Base-by-base conservation (phyloP, 2,329 filamentous ascomycete genomes). In the Arthrinium phaeospermum region DNA sequence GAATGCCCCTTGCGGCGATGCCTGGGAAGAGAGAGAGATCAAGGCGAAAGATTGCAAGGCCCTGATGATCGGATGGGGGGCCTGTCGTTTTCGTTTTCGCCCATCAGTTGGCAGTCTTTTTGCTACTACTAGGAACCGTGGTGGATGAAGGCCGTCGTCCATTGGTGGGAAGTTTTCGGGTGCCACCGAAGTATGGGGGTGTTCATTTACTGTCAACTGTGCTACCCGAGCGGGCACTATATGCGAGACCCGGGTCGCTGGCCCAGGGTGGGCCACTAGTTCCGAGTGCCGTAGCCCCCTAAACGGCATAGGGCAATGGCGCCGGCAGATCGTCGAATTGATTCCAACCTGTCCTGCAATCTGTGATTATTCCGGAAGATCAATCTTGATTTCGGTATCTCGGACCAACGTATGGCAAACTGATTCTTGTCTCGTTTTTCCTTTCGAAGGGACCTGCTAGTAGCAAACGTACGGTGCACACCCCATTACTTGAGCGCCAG, bases 241-340 rank as follows among this genome's bases (percentile, higher is more conserved):
- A 64, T 64, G 12, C 34, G 57, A 64, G 57, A 64, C 57, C 57
- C 57, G 57, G 57, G 57, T 64, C 34, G n/a, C 57, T 64, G 57
- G 53, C 53, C 19, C 22, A 10, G 14, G 53, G 53, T 61, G 53
- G 53, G 16, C 16, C 53, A 22, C 53, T 61, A 37, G 57, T 64
- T 24, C 57, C 34, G 53, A 64, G 34, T 64, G 57, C 57, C 57
- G 34, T 12, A 64, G 3, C 57, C 57, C 34, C 34, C 57, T 64
- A 41, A 41, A n/a, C 57, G 34, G 57, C 30, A 41, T 64, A 64
- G 57, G 57, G 57, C 30, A 41, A 41, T 37, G 22, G 30, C n/a
- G 34, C 57, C 57, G 57, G 57, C 22, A 64, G 57, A 64, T 64
- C 57, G 8, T n/a, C 30, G 30, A 64, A n/a, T 24, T 24, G 22